Conservation (phyloP, 2,329 filamentous ascomycete species). For the Emmonsia crescens region DNA sequence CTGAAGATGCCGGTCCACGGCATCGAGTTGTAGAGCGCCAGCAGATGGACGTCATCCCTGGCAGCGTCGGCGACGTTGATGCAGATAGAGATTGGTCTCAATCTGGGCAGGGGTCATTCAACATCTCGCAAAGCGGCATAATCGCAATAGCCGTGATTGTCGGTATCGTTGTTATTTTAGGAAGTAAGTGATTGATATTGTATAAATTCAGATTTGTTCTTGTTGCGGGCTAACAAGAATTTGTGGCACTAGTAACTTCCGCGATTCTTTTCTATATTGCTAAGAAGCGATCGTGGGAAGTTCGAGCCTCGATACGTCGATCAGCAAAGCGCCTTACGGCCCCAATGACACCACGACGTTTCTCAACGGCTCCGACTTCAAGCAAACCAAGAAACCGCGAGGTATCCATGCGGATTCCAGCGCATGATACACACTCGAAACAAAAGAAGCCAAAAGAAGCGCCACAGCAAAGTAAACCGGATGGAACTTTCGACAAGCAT, state of each 20-base stretch:
- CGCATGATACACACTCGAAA: background rate
- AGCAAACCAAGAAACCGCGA: background rate
- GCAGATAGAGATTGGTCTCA: constrained; percentile 49
- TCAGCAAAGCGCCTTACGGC: constrained; percentile 43
- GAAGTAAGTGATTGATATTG: constrained; percentile 44
- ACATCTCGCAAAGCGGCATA: constrained; percentile 57
- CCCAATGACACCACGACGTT: constrained; percentile 8
- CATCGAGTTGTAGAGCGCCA: background rate
- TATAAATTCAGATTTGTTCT: background rate
- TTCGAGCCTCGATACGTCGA: constrained; percentile 59
- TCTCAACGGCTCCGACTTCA: background rate
- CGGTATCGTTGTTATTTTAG: constrained; percentile 53
- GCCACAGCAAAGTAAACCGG: background rate
- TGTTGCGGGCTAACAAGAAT: background rate
- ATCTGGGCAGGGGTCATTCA: constrained; percentile 52
- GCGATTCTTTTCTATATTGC: constrained; percentile 65
- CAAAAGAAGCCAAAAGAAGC: background rate
- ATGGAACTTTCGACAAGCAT: background rate
- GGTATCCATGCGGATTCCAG: background rate
- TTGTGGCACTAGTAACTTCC: constrained; percentile 43
- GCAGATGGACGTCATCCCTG: constrained; percentile 1
- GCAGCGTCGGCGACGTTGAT: constrained; percentile 16
- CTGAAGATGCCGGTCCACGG: background rate
- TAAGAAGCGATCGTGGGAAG: constrained; percentile 75
- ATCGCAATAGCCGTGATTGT: constrained; percentile 67